A percentile compares a stretch with the other conserved stretches of the same genome.
These are phyloP conservation scores for Penicillium odoratum DNA, from an alignment of 495 filamentous ascomycete genomes.

Conservation along the genomic window DNA sequence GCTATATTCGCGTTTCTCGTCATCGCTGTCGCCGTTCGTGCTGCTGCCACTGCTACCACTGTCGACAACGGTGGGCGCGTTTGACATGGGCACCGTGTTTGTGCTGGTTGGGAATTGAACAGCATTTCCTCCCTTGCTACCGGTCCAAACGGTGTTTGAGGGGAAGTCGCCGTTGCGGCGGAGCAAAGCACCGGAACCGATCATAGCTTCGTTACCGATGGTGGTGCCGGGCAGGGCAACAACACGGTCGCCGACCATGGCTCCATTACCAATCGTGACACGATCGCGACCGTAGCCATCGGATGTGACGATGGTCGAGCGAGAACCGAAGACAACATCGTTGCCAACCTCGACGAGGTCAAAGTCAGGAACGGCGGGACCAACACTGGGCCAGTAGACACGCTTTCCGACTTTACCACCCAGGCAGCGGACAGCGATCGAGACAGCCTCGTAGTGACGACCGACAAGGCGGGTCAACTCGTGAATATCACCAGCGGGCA, in stretches of 20 bases:
- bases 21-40: slow-evolving; percentile 7
- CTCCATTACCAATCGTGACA: slow-evolving; percentile 38
- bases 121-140: slow-evolving; percentile 42
- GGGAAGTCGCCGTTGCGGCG: slow-evolving; percentile 36
- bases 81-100: slow-evolving; percentile 14
- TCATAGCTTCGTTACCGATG: slow-evolving; percentile 36
- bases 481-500: slow-evolving; percentile 31
- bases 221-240: slow-evolving; percentile 40
- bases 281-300: slow-evolving; percentile 42
- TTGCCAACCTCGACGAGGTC: slow-evolving; percentile 48
- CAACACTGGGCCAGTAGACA: slow-evolving; percentile 51
- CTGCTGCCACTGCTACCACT: slow-evolving; percentile 13
- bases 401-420: slow-evolving; percentile 45
- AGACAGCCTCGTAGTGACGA: slow-evolving; percentile 46
- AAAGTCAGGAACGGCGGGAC: slow-evolving; percentile 44
- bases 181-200: slow-evolving; percentile 47
- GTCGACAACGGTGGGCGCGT: slow-evolving; percentile 13
- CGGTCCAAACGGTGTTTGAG: slow-evolving; percentile 42
- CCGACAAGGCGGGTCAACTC: slow-evolving; percentile 23
- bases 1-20: slow-evolving; percentile 1
- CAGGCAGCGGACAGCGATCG: slow-evolving; percentile 36
- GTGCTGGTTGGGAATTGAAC: slow-evolving; percentile 33
- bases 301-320: slow-evolving; percentile 43
- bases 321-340: slow-evolving; percentile 50
- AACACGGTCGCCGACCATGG: slow-evolving; percentile 49